A percentile compares a stretch with the other conserved stretches of the same genome.
Evolutionary conservation across 805 yeast species (phyloP).

Genomic region (Cyberlindnera japonica): DNA sequence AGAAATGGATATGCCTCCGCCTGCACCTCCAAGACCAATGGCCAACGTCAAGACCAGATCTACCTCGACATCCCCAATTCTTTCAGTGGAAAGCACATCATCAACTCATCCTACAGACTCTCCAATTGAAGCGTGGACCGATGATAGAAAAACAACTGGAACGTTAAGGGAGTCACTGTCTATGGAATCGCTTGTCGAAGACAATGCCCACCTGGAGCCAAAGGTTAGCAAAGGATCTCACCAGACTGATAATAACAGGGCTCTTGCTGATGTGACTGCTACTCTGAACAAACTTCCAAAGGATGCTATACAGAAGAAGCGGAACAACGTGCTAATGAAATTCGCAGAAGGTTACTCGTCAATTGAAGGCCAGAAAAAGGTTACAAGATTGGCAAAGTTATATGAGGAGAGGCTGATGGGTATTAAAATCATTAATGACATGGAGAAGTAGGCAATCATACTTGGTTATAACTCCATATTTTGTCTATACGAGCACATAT

Average conservation of each 20-base stretch:
- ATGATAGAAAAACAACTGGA: neutral
- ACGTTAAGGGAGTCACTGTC: constrained; percentile 1
- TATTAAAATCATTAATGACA: constrained; percentile 32
- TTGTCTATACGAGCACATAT: neutral
- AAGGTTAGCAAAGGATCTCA: neutral
- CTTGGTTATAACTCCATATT: neutral
- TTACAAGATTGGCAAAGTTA: constrained; percentile 56
- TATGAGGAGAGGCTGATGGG: constrained; percentile 56
- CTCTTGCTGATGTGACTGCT: constrained; percentile 23
- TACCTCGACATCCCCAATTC: constrained; percentile 1
- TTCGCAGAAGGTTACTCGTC: constrained; percentile 32
- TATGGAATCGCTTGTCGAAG: constrained; percentile 2
- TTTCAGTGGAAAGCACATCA: constrained; percentile 6
- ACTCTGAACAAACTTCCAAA: constrained; percentile 20
- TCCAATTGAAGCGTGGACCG: neutral
- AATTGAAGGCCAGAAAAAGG: constrained; percentile 43
- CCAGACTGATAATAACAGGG: constrained; percentile 11
- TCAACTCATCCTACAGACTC: constrained; percentile 6
- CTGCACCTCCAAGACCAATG: constrained; percentile 5
- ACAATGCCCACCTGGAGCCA: too few relatives aligned
- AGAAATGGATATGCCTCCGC: constrained; percentile 14
- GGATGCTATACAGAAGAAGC: constrained; percentile 7
- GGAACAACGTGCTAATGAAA: constrained; percentile 16
- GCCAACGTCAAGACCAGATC: neutral
- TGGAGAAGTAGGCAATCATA: constrained; percentile 18